Base-by-base conservation (phyloP, 306 rosid species). In the Delonix regia region DNA sequence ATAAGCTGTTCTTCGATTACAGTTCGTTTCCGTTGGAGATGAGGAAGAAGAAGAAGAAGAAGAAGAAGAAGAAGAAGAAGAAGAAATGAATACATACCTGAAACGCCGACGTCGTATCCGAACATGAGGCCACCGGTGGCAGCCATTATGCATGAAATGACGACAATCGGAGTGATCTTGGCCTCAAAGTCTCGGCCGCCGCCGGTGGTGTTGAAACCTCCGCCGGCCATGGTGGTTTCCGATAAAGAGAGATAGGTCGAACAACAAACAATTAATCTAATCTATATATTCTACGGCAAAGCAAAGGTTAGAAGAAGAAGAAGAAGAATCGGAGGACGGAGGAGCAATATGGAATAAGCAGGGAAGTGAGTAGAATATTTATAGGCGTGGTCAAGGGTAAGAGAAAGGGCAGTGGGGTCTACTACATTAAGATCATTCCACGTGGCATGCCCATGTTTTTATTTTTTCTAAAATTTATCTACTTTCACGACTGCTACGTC, bases 71-170 rank as follows among this genome's bases (percentile, higher is more conserved):
- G 52, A 25, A 41, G 33, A 44, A 3, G 4, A 8, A 38, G 33
- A 10, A 61, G 55, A 15, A 8, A 41, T 0, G 1, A 10, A 25
- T 63, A 92, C 97, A 25, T 65, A 93, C 98, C 97, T 33, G 98
- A 94, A 89, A 94, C 86, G 14, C 98, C 98, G 2, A 94, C 72
- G 24, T 90, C 93, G 75, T 91, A 91, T 21, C 98, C 98, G 48
- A 94, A 94, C 93, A 92, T 92, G 80, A 92, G 98, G 13, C 98
- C 98, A 12, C 94, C 98, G 25, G 97, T 94, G 48, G 98, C 93
- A 0, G 97, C 98, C 94, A 92, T 86, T 3, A 92, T 71, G 73
- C 95, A 92, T n/a, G 93, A 94, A 66, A 92, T 84, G 22, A 94
- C 74, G 76, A 94, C 94, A 44, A 90, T 84, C 15, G 93, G 97